Conservation (phyloP, 2,329 filamentous ascomycete species). For the Pestalotiopsis sp. region DNA sequence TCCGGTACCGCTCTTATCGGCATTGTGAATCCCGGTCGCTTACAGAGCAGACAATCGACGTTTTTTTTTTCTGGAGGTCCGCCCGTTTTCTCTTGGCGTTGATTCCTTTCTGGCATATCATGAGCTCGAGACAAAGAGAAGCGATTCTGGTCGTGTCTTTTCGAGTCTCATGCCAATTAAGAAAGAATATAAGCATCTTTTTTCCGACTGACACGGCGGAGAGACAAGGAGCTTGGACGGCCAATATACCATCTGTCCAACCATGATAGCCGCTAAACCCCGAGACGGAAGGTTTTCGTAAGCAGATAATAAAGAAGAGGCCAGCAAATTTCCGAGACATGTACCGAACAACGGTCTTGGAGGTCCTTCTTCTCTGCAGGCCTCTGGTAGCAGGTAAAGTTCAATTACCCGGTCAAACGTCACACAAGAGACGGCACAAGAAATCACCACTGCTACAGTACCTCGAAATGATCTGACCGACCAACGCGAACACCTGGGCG, state of each 20-base stretch:
- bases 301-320: not conserved
- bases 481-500: not conserved
- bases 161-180: not conserved
- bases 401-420: not conserved
- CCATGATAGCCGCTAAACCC: not conserved
- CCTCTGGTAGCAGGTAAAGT: not conserved
- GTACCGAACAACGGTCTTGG: not conserved
- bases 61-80: not conserved
- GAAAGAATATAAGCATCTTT: not conserved
- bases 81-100: not conserved
- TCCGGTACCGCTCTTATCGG: not conserved
- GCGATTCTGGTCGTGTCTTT: not conserved
- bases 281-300: not conserved
- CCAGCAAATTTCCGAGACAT: conserved; percentile 5
- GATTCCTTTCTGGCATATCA: not conserved
- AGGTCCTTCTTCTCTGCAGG: not conserved
- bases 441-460: not conserved
- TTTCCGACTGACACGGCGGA: not conserved
- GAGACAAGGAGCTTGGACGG: not conserved
- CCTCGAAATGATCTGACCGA: not conserved
- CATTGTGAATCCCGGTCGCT: not conserved
- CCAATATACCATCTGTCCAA: not conserved
- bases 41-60: not conserved
- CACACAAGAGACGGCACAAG: not conserved
- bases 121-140: not conserved